phyloP scores from a whole-genome alignment of 2,329 filamentous ascomycete species.

The Phyllosticta capitalensis region DNA sequence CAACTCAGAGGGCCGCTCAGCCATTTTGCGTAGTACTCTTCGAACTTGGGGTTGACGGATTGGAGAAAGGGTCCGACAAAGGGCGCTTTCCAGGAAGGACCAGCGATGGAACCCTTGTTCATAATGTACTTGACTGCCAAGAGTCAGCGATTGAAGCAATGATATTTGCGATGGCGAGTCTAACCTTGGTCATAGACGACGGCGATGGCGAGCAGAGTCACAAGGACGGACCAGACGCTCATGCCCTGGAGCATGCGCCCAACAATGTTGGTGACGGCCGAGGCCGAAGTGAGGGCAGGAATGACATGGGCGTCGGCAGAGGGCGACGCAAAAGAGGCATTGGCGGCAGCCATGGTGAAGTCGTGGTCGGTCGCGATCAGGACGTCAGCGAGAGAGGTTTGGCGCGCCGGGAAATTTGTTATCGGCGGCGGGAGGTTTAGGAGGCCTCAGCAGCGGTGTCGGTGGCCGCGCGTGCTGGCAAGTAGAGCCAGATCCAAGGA shows the following conservation, averaged over 20 bases:
- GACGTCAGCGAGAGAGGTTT: not conserved
- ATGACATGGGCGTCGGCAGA: constrained; percentile 29
- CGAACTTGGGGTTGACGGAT: constrained; percentile 85
- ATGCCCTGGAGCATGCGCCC: constrained; percentile 23
- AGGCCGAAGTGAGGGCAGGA: constrained; percentile 20
- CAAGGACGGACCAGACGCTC: constrained; percentile 44
- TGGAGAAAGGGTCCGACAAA: constrained; percentile 85
- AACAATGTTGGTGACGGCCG: constrained; percentile 23
- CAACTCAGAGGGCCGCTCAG: constrained; percentile 83
- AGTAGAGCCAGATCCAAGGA: not conserved
- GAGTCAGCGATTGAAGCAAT: constrained; percentile 13
- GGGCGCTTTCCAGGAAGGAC: constrained; percentile 39
- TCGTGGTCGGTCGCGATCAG: not conserved
- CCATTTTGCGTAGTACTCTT: constrained; percentile 90
- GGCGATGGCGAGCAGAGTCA: constrained; percentile 61
- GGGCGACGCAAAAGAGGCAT: constrained; percentile 31
- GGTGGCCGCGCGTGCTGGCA: not conserved
- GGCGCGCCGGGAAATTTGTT: not conserved
- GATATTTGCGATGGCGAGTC: constrained; percentile 26
- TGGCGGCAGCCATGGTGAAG: constrained; percentile 18
- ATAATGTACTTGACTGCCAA: constrained; percentile 37
- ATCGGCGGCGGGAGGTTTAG: not conserved
- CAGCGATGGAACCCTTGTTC: constrained; percentile 38
- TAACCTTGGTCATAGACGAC: constrained; percentile 85
- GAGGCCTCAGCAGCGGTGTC: not conserved